A percentile compares a stretch with the other conserved stretches of the same genome.
Conservation (phyloP, 768 basidiomycete genomes). For the Cystofilobasidium ferigula region DNA sequence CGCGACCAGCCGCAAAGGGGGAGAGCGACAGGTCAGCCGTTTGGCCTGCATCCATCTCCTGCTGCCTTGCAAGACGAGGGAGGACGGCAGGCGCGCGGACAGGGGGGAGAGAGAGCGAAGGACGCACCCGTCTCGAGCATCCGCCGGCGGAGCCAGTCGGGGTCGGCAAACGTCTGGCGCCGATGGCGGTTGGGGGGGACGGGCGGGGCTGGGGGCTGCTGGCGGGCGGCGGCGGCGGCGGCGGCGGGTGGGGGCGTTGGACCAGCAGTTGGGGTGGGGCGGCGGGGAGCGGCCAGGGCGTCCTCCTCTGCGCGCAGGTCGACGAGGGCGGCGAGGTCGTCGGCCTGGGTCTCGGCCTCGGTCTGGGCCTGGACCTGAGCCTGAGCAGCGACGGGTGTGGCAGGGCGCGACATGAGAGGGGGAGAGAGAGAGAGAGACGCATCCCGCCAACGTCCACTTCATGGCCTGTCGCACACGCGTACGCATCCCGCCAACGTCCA, state of each 20-base stretch:
- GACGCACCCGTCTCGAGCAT: constrained; percentile 19
- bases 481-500: no score
- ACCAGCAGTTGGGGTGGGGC: neutral
- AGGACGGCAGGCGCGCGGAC: neutral
- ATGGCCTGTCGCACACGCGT: no score
- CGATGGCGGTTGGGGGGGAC: neutral
- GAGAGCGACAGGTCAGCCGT: no score
- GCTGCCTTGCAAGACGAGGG: no score
- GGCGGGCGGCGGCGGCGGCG: neutral
- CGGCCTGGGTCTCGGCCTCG: no score
- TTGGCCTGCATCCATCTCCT: no score
- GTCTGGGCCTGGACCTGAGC: no score
- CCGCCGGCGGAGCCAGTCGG: constrained; percentile 4
- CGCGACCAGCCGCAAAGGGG: no score
- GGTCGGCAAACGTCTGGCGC: constrained; percentile 10
- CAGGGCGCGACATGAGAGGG: no score
- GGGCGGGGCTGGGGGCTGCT: neutral
- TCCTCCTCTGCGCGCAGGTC: neutral
- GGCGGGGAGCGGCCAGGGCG: constrained; percentile 8
- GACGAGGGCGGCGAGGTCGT: neutral
- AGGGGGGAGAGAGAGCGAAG: neutral
- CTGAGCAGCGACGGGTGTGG: no score
- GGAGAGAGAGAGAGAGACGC: no score
- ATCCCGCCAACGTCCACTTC: no score
- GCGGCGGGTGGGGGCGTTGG: neutral